Evolutionary conservation across 1,284 basidiomycete genomes (phyloP).

Genomic region (Termitomyces sp.): DNA sequence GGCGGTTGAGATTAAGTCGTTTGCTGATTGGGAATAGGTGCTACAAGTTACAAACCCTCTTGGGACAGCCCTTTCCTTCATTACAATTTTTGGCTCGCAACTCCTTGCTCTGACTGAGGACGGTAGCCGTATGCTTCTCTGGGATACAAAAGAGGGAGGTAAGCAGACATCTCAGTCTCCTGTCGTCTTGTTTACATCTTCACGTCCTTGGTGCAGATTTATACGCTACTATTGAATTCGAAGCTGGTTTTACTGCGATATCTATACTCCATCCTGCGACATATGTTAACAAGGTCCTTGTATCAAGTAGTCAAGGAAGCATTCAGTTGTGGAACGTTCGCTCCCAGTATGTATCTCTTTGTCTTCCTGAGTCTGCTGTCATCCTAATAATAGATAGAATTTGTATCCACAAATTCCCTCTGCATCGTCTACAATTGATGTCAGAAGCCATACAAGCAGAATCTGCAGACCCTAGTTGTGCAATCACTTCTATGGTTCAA

Average conservation of each 20-base stretch:
- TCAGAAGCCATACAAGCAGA: constrained; percentile 26
- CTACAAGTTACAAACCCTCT: constrained; percentile 58
- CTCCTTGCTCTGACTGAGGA: constrained; percentile 77
- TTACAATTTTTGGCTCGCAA: constrained; percentile 77
- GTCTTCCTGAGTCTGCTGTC: background rate
- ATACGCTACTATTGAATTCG: constrained; percentile 66
- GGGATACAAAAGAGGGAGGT: constrained; percentile 69
- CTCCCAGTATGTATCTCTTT: constrained; percentile 54
- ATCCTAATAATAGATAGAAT: constrained; percentile 36
- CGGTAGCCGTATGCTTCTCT: constrained; percentile 76
- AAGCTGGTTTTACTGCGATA: constrained; percentile 78
- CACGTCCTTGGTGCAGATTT: constrained; percentile 37
- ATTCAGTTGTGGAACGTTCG: constrained; percentile 95
- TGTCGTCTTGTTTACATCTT: constrained; percentile 1
- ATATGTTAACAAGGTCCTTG: constrained; percentile 93
- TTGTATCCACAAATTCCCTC: constrained; percentile 60
- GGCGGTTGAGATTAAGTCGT: background rate
- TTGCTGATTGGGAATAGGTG: constrained; percentile 33
- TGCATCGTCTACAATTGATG: constrained; percentile 43
- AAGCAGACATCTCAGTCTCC: constrained; percentile 15
- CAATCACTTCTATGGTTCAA: constrained; percentile 80
- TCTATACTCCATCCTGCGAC: constrained; percentile 90
- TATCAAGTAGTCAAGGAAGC: constrained; percentile 78
- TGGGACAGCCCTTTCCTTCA: constrained; percentile 49
- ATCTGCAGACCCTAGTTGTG: constrained; percentile 41